These are phyloP conservation scores for Talaromyces sp. DNA, from an alignment of 2,329 filamentous ascomycete genomes.

Conservation along the genomic window DNA sequence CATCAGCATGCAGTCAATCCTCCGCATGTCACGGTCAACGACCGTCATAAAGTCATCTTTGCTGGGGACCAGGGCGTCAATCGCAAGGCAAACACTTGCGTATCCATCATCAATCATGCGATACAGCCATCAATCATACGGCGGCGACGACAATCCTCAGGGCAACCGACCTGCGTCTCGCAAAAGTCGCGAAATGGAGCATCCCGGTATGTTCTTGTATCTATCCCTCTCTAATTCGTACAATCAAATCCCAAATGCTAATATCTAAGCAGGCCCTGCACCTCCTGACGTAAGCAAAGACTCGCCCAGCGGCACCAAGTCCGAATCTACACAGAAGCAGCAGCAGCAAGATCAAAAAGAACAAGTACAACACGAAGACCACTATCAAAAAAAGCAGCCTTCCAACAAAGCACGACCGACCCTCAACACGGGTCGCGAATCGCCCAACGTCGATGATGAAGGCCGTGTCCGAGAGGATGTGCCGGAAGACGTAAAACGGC, in stretches of 20 bases:
- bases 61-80: neutral
- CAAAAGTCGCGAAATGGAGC: slow-evolving; percentile 15
- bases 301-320: neutral
- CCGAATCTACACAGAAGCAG: neutral
- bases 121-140: slow-evolving; percentile 5
- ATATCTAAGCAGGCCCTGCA: slow-evolving; percentile 4
- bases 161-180: slow-evolving; percentile 5
- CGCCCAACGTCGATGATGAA: slow-evolving; percentile 29
- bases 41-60: neutral
- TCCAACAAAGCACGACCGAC: slow-evolving; percentile 37
- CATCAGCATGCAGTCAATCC: slow-evolving; percentile 7
- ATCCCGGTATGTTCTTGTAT: slow-evolving; percentile 9
- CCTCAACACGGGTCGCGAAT: slow-evolving; percentile 29
- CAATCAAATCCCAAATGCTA: neutral
- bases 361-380: neutral
- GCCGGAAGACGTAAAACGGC: slow-evolving; percentile 34
- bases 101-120: neutral
- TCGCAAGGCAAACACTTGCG: neutral
- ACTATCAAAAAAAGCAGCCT: slow-evolving; percentile 18
- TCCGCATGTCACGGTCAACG: slow-evolving; percentile 7
- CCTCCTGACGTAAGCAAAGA: slow-evolving; percentile 11
- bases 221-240: neutral
- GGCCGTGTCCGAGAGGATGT: slow-evolving; percentile 28
- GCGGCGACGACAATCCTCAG: neutral
- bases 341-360: neutral